Conservation (phyloP, 1,284 basidiomycete genomes). For the Entoloma clypeatum region DNA sequence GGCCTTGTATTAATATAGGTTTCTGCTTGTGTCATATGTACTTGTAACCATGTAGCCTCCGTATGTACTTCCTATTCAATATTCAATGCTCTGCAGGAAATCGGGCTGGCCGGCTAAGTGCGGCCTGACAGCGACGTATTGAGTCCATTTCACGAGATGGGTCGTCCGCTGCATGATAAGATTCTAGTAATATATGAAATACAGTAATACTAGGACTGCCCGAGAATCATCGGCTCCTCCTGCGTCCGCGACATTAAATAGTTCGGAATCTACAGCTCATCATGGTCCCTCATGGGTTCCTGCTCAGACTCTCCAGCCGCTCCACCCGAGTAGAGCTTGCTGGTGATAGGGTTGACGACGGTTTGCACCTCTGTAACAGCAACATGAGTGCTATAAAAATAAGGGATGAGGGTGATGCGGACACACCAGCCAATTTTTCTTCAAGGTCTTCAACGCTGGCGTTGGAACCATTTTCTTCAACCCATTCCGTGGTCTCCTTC, state of each 20-base stretch:
- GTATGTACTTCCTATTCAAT: too few relatives aligned
- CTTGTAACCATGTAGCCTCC: too few relatives aligned
- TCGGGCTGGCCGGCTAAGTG: too few relatives aligned
- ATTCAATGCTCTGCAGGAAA: too few relatives aligned
- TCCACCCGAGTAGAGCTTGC: conserved; percentile 68
- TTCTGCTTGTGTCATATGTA: neutral
- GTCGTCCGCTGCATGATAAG: too few relatives aligned
- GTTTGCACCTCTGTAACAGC: conserved; percentile 58
- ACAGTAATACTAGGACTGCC: too few relatives aligned
- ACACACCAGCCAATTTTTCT: conserved; percentile 72
- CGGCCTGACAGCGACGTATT: too few relatives aligned
- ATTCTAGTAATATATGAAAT: too few relatives aligned
- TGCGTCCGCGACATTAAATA: too few relatives aligned
- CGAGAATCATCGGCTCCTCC: too few relatives aligned
- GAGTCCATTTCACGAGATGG: too few relatives aligned
- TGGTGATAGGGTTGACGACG: conserved; percentile 71
- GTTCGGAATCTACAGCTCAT: conserved; percentile 53
- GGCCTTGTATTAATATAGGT: neutral
- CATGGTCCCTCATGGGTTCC: conserved; percentile 57
- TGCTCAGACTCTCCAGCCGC: conserved; percentile 40
- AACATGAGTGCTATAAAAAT: neutral
- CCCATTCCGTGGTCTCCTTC: conserved; percentile 91
- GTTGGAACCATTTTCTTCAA: conserved; percentile 74
- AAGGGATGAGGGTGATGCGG: conserved; percentile 4
- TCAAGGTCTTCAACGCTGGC: conserved; percentile 88